Percentiles rank a stretch among this genome's conserved stretches.
Evolutionary conservation across 768 basidiomycete species (phyloP).

Genomic region (Phylloporus sp.): DNA sequence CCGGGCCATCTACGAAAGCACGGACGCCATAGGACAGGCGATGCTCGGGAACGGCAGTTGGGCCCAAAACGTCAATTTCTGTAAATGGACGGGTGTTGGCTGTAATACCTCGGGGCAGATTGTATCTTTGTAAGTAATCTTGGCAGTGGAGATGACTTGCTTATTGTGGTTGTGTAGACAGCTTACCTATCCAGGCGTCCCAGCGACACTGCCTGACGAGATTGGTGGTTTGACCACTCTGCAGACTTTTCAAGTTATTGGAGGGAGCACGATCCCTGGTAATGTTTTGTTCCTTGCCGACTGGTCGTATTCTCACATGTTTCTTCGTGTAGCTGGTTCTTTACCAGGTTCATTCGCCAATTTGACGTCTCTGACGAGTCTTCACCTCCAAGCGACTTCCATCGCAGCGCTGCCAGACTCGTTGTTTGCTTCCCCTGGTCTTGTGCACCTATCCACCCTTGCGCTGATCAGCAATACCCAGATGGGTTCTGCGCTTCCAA

Average conservation of each 20-base stretch:
- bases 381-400: slow-evolving; percentile 40
- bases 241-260: slow-evolving; percentile 36
- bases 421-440: slow-evolving; percentile 30
- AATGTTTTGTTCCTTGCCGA: slow-evolving; percentile 9
- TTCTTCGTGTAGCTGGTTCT: slow-evolving; percentile 33
- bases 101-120: slow-evolving; percentile 40
- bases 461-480: slow-evolving; percentile 38
- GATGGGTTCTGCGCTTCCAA: slow-evolving; percentile 37
- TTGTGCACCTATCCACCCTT: slow-evolving; percentile 33
- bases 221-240: slow-evolving; percentile 38
- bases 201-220: slow-evolving; percentile 39
- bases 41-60: slow-evolving; percentile 39
- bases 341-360: slow-evolving; percentile 37
- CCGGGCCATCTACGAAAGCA: slow-evolving; percentile 38
- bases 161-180: slow-evolving; percentile 20
- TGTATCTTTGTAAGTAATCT: slow-evolving; percentile 36
- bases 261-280: slow-evolving; percentile 41
- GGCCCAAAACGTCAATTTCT: slow-evolving; percentile 42
- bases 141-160: background rate
- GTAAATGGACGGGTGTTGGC: slow-evolving; percentile 43
- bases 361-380: slow-evolving; percentile 34
- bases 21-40: slow-evolving; percentile 34
- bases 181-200: slow-evolving; percentile 44
- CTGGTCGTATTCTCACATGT: background rate
- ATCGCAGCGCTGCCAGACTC: slow-evolving; percentile 33